A percentile compares a stretch with the other conserved stretches of the same genome.
phyloP scores from a whole-genome alignment of 805 yeast genomes.

The Ogataea pignaliae region DNA sequence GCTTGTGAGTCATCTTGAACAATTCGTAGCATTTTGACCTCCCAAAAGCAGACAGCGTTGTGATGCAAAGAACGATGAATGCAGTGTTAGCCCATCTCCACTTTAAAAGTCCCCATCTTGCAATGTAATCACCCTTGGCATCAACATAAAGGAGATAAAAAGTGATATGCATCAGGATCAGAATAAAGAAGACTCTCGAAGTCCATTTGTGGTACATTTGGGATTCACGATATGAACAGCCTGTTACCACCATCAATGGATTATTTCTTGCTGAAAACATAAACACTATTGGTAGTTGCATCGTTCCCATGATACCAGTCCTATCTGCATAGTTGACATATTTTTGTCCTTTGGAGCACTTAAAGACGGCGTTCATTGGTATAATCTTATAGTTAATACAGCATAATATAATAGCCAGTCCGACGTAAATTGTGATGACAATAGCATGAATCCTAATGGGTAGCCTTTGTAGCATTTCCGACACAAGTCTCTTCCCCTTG shows the following conservation, averaged over 20 bases:
- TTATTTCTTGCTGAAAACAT: slow-evolving; percentile 35
- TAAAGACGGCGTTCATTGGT: slow-evolving; percentile 29
- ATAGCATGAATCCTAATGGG: slow-evolving; percentile 33
- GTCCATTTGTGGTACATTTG: slow-evolving; percentile 37
- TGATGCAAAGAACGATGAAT: slow-evolving; percentile 22
- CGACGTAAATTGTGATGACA: slow-evolving; percentile 24
- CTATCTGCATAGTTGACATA: slow-evolving; percentile 38
- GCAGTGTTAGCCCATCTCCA: slow-evolving; percentile 44
- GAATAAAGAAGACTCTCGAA: slow-evolving; percentile 35
- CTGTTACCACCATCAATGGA: slow-evolving; percentile 27
- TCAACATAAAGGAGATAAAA: slow-evolving; percentile 36
- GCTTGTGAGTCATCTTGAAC: slow-evolving; percentile 41
- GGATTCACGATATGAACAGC: slow-evolving; percentile 32
- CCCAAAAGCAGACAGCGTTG: slow-evolving; percentile 29
- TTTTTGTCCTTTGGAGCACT: slow-evolving; percentile 24
- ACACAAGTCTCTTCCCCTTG: slow-evolving; percentile 4
- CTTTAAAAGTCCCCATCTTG: slow-evolving; percentile 34
- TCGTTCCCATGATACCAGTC: slow-evolving; percentile 40
- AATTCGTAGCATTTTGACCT: slow-evolving; percentile 40
- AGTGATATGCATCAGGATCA: slow-evolving; percentile 35
- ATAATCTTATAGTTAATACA: slow-evolving; percentile 25
- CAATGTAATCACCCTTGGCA: slow-evolving; percentile 31
- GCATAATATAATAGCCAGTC: slow-evolving; percentile 24
- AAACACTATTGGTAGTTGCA: slow-evolving; percentile 33
- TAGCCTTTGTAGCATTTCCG: slow-evolving; percentile 17